Base-by-base conservation (phyloP, 78 protist genomes). In the Dictyostelium brefeldianum region DNA sequence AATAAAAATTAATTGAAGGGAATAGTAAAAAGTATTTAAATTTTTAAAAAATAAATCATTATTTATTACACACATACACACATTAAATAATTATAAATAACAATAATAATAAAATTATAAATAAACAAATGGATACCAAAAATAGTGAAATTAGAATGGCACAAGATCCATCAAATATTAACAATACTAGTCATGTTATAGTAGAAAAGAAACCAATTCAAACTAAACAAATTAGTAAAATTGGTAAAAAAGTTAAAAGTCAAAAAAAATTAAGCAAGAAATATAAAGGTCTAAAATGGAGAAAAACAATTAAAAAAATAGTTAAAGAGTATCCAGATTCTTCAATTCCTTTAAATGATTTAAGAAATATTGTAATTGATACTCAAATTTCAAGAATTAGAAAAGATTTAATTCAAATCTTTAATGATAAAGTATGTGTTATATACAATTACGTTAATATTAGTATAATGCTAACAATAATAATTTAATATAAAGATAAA, bases 231-330 rank as follows among this genome's bases (percentile, higher is more conserved):
- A 31, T 67, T 67, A 31, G 75, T 25, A 67, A 67, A 67, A 67
- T 20, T 15, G 48, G 75, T 15, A 67, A 67, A 67, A 67, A 67
- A 67, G 27, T 31, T 12, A 67, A 67, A 67, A 67, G 31, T 31
- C 46, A 31, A 31, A 67, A 67, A 22, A 25, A 25, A 31, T 31
- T 67, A 67, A 17, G 22, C 31, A 67, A 67, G 31, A 67, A 67
- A 67, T 67, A 67, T 67, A 67, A 67, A 67, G 75, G 75, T 10
- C 15, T 67, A 4, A 67, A 67, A 31, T 67, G 75, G 75, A 67
- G 31, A 31, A 67, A 67, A 67, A 67, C 75, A 67, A 67, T 67
- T 67, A 67, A 31, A 67, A 67, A 31, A 31, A 25, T 67, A 6
- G 48, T 67, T 14, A 67, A 67, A 67, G 75, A 67, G 9, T 67